These are phyloP conservation scores for Paraconiothyrium sp. DNA, from an alignment of 2,329 filamentous ascomycete species.

Conservation along the genomic window DNA sequence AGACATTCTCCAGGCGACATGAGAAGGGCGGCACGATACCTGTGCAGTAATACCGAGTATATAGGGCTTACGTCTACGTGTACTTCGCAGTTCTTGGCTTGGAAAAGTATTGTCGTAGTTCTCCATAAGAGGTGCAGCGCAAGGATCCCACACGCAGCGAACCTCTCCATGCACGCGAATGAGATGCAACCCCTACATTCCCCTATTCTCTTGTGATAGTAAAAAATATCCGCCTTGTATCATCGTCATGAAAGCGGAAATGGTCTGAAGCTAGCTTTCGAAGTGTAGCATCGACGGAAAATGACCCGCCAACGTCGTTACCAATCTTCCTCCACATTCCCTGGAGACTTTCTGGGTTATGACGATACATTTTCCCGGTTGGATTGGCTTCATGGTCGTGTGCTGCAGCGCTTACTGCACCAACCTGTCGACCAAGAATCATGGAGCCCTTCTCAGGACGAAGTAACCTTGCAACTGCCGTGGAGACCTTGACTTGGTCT, in stretches of 20 bases:
- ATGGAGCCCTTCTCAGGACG: slow-evolving; percentile 54
- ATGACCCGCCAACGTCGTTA: slow-evolving; percentile 37
- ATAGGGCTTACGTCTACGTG: slow-evolving; percentile 36
- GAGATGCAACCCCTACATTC: slow-evolving; percentile 8
- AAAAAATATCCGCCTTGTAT: slow-evolving; percentile 34
- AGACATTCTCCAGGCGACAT: not conserved
- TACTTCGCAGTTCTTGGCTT: slow-evolving; percentile 18
- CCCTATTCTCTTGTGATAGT: slow-evolving; percentile 32
- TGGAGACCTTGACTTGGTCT: slow-evolving; percentile 42
- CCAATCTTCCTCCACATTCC: slow-evolving; percentile 53
- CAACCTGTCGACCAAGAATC: slow-evolving; percentile 64
- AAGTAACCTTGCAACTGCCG: slow-evolving; percentile 45
- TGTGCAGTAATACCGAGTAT: slow-evolving; percentile 19
- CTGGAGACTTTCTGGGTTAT: slow-evolving; percentile 47
- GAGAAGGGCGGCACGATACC: slow-evolving; percentile 4
- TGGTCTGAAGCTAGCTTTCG: slow-evolving; percentile 20
- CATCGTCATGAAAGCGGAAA: slow-evolving; percentile 22
- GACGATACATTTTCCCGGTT: slow-evolving; percentile 37
- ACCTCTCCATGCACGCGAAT: not conserved
- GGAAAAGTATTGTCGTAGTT: slow-evolving; percentile 22
- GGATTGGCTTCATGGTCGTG: slow-evolving; percentile 23
- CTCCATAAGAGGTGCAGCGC: slow-evolving; percentile 20
- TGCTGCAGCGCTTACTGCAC: slow-evolving; percentile 39
- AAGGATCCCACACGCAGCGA: slow-evolving; percentile 10
- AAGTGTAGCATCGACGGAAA: slow-evolving; percentile 32